phyloP scores from a whole-genome alignment of 768 basidiomycete genomes.

The Xerocomus potaroensis region DNA sequence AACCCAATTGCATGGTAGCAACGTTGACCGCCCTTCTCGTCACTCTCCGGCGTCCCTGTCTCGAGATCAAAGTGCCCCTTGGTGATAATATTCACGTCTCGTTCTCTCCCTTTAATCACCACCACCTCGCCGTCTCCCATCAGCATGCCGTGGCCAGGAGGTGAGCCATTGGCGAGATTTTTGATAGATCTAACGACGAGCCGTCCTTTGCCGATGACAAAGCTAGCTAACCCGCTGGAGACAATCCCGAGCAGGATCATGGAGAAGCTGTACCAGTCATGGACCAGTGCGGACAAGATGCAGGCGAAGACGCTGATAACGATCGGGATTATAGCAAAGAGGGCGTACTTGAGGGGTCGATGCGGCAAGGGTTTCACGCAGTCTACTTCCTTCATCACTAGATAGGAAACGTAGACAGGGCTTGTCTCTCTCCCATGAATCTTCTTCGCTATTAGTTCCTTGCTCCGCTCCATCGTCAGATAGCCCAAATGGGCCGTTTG shows the following conservation, averaged over 20 bases:
- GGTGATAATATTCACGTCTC: not conserved
- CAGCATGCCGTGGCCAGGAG: conserved; percentile 29
- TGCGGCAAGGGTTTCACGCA: conserved; percentile 3
- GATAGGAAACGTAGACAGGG: conserved; percentile 15
- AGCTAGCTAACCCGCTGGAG: conserved; percentile 24
- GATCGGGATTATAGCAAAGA: conserved; percentile 22
- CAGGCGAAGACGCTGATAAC: conserved; percentile 15
- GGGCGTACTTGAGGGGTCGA: conserved; percentile 1
- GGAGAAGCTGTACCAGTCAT: conserved; percentile 31
- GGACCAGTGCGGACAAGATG: conserved; percentile 19
- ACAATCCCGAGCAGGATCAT: conserved; percentile 31
- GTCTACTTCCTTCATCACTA: conserved; percentile 11
- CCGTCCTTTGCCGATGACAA: conserved; percentile 22
- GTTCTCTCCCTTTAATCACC: not conserved
- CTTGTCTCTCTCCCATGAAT: conserved; percentile 21
- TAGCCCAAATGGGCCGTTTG: conserved; percentile 23
- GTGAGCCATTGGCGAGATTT: conserved; percentile 15
- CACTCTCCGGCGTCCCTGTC: conserved; percentile 4
- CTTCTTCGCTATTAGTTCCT: conserved; percentile 2
- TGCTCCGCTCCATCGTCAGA: conserved; percentile 16
- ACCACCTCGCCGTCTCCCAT: not conserved
- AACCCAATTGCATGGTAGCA: conserved; percentile 20
- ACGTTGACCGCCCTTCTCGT: not conserved
- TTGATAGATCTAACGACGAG: conserved; percentile 16
- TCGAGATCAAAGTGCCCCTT: conserved; percentile 5